These are phyloP conservation scores for Phytophthora cryptogea DNA, from an alignment of 352 stramenopile species.

Conservation along the genomic window DNA sequence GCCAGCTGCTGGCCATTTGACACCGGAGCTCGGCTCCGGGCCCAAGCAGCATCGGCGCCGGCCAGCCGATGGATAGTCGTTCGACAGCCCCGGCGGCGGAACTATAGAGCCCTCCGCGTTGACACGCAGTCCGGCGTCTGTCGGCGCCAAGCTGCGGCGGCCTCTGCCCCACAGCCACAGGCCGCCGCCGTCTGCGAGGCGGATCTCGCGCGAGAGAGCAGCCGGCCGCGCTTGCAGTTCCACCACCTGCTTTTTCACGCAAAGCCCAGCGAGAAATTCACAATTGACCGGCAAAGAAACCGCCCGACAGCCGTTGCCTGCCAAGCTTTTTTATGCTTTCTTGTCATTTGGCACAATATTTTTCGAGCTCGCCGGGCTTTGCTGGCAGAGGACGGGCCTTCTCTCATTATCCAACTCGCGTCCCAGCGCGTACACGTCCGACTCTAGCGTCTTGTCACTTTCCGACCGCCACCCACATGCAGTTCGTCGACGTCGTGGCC, in stretches of 20 bases:
- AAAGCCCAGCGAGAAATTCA: conserved; percentile 33
- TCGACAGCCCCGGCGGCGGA: conserved; percentile 9
- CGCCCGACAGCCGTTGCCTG: conserved; percentile 27
- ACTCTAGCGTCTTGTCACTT: conserved; percentile 12
- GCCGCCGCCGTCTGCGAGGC: conserved; percentile 21
- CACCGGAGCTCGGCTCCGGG: conserved; percentile 5
- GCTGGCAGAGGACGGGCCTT: not conserved
- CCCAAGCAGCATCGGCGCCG: conserved; percentile 9
- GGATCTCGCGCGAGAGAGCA: conserved; percentile 28
- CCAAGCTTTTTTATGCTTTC: conserved; percentile 27
- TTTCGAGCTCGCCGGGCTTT: conserved; percentile 19
- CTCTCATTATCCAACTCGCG: conserved; percentile 40
- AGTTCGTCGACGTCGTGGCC: conserved; percentile 28
- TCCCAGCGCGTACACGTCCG: conserved; percentile 7
- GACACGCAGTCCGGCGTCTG: conserved; percentile 6
- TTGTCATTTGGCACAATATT: conserved; percentile 29
- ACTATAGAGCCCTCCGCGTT: conserved; percentile 26
- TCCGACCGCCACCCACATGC: conserved; percentile 22
- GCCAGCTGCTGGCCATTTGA: conserved; percentile 31
- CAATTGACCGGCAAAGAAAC: conserved; percentile 28
- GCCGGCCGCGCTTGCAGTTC: conserved; percentile 33
- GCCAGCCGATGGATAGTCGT: conserved; percentile 24
- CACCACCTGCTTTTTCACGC: conserved; percentile 29
- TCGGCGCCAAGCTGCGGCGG: conserved; percentile 8
- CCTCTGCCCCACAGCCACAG: conserved; percentile 23